Evolutionary conservation across 108 stramenopile genomes (phyloP).

Genomic region (Phaeodactylum tricornutum): DNA sequence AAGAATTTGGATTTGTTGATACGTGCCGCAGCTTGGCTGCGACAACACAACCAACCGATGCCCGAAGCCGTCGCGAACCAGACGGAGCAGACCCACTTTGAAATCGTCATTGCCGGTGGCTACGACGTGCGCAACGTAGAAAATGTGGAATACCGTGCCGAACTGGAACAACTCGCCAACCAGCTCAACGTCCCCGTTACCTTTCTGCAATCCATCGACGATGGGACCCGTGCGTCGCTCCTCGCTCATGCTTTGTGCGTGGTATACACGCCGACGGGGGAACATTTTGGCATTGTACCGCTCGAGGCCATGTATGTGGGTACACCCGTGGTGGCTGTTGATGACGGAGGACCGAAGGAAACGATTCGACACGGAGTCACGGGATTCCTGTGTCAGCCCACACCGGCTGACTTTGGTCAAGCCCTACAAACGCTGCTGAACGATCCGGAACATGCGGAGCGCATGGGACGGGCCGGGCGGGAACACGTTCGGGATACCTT

Average conservation of each 20-base stretch:
- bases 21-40: constrained; percentile 38
- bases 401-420: constrained; percentile 55
- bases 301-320: constrained; percentile 94
- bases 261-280: constrained; percentile 91
- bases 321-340: constrained; percentile 75
- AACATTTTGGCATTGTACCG: constrained; percentile 99
- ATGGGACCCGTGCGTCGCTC: constrained; percentile 58
- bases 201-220: constrained; percentile 44
- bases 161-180: constrained; percentile 49
- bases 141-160: constrained; percentile 88
- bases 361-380: constrained; percentile 79
- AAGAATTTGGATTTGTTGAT: constrained; percentile 84
- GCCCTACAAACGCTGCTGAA: constrained; percentile 39
- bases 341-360: constrained; percentile 90
- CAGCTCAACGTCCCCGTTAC: not conserved
- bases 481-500: too few species aligned
- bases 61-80: too few species aligned
- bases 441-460: constrained; percentile 29
- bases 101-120: constrained; percentile 90
- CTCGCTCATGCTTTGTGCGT: constrained; percentile 63
- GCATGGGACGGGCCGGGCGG: too few species aligned
- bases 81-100: constrained; percentile 8
- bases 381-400: constrained; percentile 75
- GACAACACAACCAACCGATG: constrained; percentile 10
- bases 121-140: constrained; percentile 90